A percentile compares a stretch with the other conserved stretches of the same genome.
These are phyloP conservation scores for Entomophthora muscae DNA, from an alignment of 371 early-diverging fungal genomes.

Conservation along the genomic window DNA sequence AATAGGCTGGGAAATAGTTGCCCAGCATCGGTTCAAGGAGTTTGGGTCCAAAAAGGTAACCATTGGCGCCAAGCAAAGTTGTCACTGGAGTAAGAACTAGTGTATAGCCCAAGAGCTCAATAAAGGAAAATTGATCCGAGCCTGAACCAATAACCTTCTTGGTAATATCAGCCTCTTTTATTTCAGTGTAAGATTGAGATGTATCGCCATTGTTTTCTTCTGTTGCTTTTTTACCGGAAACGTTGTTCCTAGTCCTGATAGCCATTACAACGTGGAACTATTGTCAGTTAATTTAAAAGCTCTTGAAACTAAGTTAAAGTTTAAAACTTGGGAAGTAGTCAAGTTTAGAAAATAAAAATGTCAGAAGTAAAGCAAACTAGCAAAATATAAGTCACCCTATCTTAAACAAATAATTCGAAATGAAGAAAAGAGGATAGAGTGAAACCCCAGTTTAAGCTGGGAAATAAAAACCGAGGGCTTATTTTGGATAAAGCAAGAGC, in stretches of 20 bases:
- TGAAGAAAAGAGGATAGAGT: too few species aligned
- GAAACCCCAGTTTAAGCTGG: too few species aligned
- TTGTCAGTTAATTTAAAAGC: neutral
- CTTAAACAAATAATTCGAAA: too few species aligned
- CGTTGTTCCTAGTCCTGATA: neutral
- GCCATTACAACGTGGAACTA: neutral
- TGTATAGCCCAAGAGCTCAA: conserved; percentile 4
- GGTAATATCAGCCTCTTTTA: neutral
- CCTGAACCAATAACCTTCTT: neutral
- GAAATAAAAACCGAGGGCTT: too few species aligned
- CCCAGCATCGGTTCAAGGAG: conserved; percentile 1
- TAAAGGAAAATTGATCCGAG: conserved; percentile 4
- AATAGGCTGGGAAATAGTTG: conserved; percentile 5
- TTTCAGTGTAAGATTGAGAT: neutral
- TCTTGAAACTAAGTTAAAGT: too few species aligned
- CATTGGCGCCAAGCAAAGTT: neutral
- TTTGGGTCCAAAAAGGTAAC: neutral
- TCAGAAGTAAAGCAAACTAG: too few species aligned
- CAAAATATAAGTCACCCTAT: too few species aligned
- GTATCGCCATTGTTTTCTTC: neutral
- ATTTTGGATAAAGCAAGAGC: too few species aligned
- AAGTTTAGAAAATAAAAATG: too few species aligned
- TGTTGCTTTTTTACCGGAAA: neutral
- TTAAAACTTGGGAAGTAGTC: too few species aligned
- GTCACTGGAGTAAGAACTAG: conserved; percentile 2